phyloP scores from a whole-genome alignment of 75 land plant genomes.

The Pinus taeda region DNA sequence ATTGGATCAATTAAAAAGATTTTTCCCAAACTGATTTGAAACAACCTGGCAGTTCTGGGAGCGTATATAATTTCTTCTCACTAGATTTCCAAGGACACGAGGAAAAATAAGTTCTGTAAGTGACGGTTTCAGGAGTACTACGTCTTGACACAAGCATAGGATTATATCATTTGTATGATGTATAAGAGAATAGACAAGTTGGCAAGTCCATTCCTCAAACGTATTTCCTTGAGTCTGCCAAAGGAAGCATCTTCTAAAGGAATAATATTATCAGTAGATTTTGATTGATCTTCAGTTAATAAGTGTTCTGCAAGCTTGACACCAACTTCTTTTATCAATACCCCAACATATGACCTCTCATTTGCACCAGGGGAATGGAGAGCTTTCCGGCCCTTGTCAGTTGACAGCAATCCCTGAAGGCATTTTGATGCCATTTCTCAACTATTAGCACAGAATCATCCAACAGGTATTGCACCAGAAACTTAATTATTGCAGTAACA shows the following conservation, averaged over 20 bases:
- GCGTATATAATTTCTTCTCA: slow-evolving; percentile 30
- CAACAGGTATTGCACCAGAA: slow-evolving; percentile 61
- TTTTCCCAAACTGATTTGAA: slow-evolving; percentile 59
- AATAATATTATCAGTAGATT: slow-evolving; percentile 5
- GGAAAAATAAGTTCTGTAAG: slow-evolving; percentile 83
- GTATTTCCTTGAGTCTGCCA: slow-evolving; percentile 4
- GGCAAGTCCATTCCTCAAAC: slow-evolving; percentile 10
- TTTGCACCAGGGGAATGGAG: slow-evolving; percentile 40
- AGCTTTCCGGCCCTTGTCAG: slow-evolving; percentile 65
- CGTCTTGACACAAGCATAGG: slow-evolving; percentile 77
- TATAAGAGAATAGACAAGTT: slow-evolving; percentile 64
- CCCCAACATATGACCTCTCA: slow-evolving; percentile 77
- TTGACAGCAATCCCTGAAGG: slow-evolving; percentile 87
- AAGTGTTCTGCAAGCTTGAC: slow-evolving; percentile 45
- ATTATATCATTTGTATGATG: slow-evolving; percentile 58
- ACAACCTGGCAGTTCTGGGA: slow-evolving; percentile 44
- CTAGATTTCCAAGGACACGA: slow-evolving; percentile 59
- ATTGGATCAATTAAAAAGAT: slow-evolving; percentile 38
- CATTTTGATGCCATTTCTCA: slow-evolving; percentile 71
- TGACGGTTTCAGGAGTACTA: slow-evolving; percentile 64
- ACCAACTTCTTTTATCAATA: slow-evolving; percentile 73
- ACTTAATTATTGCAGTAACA: slow-evolving; percentile 40
- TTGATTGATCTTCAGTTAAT: slow-evolving; percentile 28
- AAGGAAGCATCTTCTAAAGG: slow-evolving; percentile 5
- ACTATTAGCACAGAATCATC: slow-evolving; percentile 72